Base-by-base conservation (phyloP, 2,329 filamentous ascomycete species). In the Talaromyces rugulosus region DNA sequence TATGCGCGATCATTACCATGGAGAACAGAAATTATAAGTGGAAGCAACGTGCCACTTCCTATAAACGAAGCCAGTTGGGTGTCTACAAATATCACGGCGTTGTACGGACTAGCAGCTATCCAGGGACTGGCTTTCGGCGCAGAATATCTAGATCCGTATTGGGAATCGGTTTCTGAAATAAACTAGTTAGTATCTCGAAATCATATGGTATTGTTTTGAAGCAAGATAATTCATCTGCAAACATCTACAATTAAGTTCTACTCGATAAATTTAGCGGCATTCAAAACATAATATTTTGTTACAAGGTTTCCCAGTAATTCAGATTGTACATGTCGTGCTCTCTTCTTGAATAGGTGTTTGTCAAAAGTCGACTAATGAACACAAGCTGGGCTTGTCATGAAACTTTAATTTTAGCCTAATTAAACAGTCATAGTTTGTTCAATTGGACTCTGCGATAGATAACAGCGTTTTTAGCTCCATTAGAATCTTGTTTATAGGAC, bases 1-100 rank as follows among this genome's bases (percentile, higher is more conserved):
- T 65, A 67, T 28, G 60, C 56, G 6, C 60, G 31, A 8, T 57
- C 42, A 11, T 31, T 61, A 11, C 44, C 53, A 6, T 67, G 66
- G 36, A 65, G 66, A 3, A 78, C 75, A 3, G 75, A 72, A 18
- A 67, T 64, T 3, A 65, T 86, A 1, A 72, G 73, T 9, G 80
- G 80, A 0, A 80, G 79, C 47, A 71, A 72, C 4, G 80, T 81
- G 1, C 65, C 86, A 9, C 67, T 75, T 2, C 76, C 80, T 0
- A 77, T 85, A 0, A 81, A 85, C 18, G 84, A 87, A 71, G 84
- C 83, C 0, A 70, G 75, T 0, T 87, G 85, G 84, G 66, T 87
- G 0, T 78, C 79, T 1, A 86, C 85, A 0, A 87, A 87, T 65
- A 82, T 82, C 50, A 77, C 80, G 5, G 83, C 84, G 0, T 76